A percentile compares a stretch with the other conserved stretches of the same genome.
phyloP scores from a whole-genome alignment of 208 protist species.

The Acanthamoeba castellanii region DNA sequence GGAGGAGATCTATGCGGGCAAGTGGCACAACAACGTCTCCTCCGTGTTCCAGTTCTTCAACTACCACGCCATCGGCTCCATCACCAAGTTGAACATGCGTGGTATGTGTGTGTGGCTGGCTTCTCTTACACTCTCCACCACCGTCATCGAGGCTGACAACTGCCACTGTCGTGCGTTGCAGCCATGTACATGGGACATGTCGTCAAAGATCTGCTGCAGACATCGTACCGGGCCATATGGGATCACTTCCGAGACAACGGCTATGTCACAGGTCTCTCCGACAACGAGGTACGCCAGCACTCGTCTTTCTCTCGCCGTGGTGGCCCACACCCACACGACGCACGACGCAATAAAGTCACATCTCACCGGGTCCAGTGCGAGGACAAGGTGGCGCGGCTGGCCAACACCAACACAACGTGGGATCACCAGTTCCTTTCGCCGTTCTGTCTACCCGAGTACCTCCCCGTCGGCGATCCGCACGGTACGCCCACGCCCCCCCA shows the following conservation, averaged over 20 bases:
- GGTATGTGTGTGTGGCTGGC: background rate
- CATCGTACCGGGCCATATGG: conserved; percentile 41
- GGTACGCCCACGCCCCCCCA: background rate
- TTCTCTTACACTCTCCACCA: background rate
- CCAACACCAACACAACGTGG: conserved; percentile 60
- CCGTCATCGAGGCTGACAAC: background rate
- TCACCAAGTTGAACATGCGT: conserved; percentile 70
- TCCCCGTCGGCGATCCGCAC: conserved; percentile 47
- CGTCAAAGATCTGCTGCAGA: background rate
- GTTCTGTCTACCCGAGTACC: conserved; percentile 19
- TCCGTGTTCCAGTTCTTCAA: conserved; percentile 70
- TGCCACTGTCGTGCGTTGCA: background rate
- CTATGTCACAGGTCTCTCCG: conserved; percentile 55
- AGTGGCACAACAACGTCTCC: conserved; percentile 43
- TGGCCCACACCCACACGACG: background rate
- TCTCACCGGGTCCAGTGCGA: conserved; percentile 1
- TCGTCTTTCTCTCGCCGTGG: background rate
- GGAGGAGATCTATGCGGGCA: conserved; percentile 2
- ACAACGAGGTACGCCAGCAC: conserved; percentile 26
- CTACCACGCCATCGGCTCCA: conserved; percentile 60
- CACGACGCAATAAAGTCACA: background rate
- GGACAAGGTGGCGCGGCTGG: conserved; percentile 66
- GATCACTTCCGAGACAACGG: conserved; percentile 61
- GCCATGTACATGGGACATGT: conserved; percentile 58
- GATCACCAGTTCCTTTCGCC: conserved; percentile 68